Conservation (phyloP, 495 filamentous ascomycete genomes). For the Penicillium salamii region DNA sequence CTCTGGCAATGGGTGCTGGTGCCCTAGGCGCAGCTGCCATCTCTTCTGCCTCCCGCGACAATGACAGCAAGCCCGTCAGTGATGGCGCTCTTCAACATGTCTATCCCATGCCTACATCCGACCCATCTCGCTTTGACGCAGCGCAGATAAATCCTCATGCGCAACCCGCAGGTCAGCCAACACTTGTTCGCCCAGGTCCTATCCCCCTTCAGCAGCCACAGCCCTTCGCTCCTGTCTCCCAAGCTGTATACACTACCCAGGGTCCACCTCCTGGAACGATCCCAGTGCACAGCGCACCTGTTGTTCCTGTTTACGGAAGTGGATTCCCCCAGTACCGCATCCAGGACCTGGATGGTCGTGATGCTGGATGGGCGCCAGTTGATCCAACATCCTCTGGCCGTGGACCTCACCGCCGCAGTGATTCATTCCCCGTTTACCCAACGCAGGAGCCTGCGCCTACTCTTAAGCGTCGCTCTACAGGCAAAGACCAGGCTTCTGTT, state of each 20-base stretch:
- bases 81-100: constrained; percentile 44
- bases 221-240: constrained; percentile 54
- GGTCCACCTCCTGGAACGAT: constrained; percentile 26
- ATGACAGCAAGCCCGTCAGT: constrained; percentile 26
- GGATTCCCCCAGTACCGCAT: constrained; percentile 23
- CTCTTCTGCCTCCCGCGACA: constrained; percentile 24
- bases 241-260: constrained; percentile 50
- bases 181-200: constrained; percentile 43
- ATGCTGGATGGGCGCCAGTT: constrained; percentile 9
- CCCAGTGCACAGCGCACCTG: constrained; percentile 34
- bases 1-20: constrained; percentile 26
- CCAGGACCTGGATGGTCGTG: constrained; percentile 22
- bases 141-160: constrained; percentile 45
- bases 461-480: constrained; percentile 36
- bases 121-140: constrained; percentile 58
- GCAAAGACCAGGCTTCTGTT: constrained; percentile 46
- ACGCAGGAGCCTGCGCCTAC: constrained; percentile 23
- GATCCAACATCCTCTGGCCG: constrained; percentile 4
- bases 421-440: constrained; percentile 35
- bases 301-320: constrained; percentile 31
- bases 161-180: constrained; percentile 45
- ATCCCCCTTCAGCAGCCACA: constrained; percentile 59
- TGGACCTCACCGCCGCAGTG: constrained; percentile 24
- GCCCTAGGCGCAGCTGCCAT: constrained; percentile 35
- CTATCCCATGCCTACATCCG: constrained; percentile 59